Conservation (phyloP, 306 rosid genomes). For the Lathyrus sativus region DNA sequence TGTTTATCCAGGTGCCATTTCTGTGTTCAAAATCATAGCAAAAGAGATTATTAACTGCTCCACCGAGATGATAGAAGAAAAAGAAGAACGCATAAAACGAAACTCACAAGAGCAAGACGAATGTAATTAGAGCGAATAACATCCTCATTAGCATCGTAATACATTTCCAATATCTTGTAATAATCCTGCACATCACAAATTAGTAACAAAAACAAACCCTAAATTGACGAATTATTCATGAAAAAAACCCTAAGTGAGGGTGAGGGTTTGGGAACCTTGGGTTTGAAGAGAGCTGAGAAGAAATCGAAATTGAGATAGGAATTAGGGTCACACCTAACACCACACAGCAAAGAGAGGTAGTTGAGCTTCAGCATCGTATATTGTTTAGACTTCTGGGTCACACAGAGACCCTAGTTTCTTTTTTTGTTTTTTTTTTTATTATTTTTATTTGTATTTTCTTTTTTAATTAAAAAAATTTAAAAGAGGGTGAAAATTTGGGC, state of each 20-base stretch:
- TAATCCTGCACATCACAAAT: constrained; percentile 54
- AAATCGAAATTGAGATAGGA: constrained; percentile 63
- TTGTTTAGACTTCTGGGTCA: no score
- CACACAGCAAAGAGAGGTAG: no score
- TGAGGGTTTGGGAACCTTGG: constrained; percentile 53
- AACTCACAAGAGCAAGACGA: constrained; percentile 81
- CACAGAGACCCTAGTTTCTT: no score
- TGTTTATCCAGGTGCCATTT: constrained; percentile 59
- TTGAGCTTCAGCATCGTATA: no score
- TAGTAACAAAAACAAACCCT: no score
- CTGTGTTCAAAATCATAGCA: constrained; percentile 44
- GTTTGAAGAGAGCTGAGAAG: constrained; percentile 58
- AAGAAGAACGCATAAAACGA: background rate
- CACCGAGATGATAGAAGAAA: background rate
- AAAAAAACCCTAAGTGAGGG: background rate
- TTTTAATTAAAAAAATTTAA: no score
- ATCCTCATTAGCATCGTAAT: constrained; percentile 84
- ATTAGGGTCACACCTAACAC: constrained; percentile 36
- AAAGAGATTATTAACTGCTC: background rate
- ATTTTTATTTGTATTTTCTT: no score
- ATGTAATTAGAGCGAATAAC: constrained; percentile 85
- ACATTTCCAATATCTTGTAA: constrained; percentile 85
- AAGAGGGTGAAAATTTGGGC: no score
- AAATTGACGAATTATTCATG: no score
- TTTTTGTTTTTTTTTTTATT: no score